Evolutionary conservation across 306 rosid species (phyloP), one percentile per base, ranked within the genome.

Genomic region (Hippophae rhamnoides): DNA sequence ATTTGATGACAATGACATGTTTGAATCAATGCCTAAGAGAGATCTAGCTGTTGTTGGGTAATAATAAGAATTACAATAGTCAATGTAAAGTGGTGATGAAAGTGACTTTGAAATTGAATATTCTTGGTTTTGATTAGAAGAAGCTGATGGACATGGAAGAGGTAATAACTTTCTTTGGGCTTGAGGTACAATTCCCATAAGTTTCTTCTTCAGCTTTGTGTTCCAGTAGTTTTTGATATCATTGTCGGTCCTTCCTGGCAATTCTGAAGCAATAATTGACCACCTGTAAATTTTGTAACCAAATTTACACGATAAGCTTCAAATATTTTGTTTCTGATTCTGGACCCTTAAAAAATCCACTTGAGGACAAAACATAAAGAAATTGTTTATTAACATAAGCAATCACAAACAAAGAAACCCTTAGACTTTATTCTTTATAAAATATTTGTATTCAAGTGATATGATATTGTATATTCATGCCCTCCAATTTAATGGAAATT

Each of bases 151-250:
- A 43, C 27, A 67, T 61, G 57, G 72, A 18, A 69, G 66, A 25
- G 82, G 61, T 26, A 68, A 63, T 8, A 60, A 60, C 57, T 70
- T 75, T 71, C 54, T 73, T 5, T 71, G 81, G 43, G 38, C 38
- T 31, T 31, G 11, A n/a, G 40, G 18, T 38, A 13, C 45, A 54
- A 74, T 67, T 18, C 74, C 81, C 80, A 79, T 68, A 25, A 90
- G 85, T 70, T 90, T 90, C 80, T 87, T 90, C 88, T 86, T 90
- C n/a, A 90, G 89, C 76, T 86, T 90, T 38, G 97, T 90, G 84
- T 90, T 90, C 97, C 97, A 90, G 62, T 90, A 87, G 78, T 90
- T 90, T 74, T 90, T 90, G 57, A 90, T 90, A 79, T 90, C 95
- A 43, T 90, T 90, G 69, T 90, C 97, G 10, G 97, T 90, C 74